Base-by-base conservation (phyloP, 805 yeast species). In the Zygosaccharomyces kombuchaensis region DNA sequence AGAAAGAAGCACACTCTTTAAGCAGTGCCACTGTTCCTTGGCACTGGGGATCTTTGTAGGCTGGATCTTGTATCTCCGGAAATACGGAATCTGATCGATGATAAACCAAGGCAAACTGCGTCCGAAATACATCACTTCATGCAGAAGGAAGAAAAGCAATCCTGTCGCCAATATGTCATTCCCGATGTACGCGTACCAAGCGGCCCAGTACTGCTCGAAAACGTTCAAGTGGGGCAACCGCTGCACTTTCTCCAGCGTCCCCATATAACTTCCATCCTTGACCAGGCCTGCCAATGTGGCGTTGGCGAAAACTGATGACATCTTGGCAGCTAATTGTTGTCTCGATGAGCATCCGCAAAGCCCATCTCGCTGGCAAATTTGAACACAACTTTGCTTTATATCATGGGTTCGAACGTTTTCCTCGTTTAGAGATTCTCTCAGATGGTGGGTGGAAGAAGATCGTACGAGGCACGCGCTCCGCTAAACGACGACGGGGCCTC, bases 111-210 rank as follows among this genome's bases (percentile, higher is more conserved):
- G 98, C 53, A 91, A 60, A 61, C 90, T 84, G 64, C 98, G 80
- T 43, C 91, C 93, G 65, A 93, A 91, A 70, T 91, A 91, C 77
- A 87, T 78, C 43, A 85, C 53, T 69, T 91, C 99, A 68, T 91
- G 99, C 45, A 87, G 71, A 34, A 76, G 59, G 65, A 91, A 87
- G 61, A 89, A 82, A 66, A 91, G 69, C 37, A 89, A 66, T 4
- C 98, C 99, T 1, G 98, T 91, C 43, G 98, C 96, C 51, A 91
- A 74, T 27, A 85, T 74, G 67, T 91, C 99, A 66, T 91, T 91
- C 56, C 80, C 77, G 76, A 89, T 77, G 69, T 81, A 89, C 48
- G 80, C 72, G 71, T 89, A 91, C 80, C 87, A 91, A 17, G 88
- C 71, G 9, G 95, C 95, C 99, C 99, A 91, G 46, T 80, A 62